Evolutionary conservation across 345 rosid genomes (phyloP).

Genomic region (Gossypium australe): DNA sequence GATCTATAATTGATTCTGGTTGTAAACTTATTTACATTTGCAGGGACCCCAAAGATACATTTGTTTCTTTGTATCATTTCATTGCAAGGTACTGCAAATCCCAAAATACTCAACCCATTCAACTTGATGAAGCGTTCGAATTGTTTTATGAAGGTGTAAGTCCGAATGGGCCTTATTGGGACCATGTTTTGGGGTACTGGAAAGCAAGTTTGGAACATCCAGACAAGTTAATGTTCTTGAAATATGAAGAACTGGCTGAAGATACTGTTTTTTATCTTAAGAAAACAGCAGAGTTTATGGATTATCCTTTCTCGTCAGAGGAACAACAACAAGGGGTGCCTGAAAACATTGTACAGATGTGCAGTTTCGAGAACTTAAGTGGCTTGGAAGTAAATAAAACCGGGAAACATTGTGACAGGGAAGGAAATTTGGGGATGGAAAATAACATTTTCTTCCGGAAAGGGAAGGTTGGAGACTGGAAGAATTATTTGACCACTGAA

Average conservation of each 20-base stretch:
- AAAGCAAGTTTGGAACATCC: neutral
- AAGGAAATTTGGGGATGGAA: neutral
- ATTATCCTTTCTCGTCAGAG: neutral
- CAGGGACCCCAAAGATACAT: no score
- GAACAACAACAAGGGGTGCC: neutral
- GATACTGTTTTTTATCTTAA: neutral
- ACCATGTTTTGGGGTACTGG: neutral
- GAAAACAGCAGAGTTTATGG: neutral
- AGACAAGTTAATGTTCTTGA: neutral
- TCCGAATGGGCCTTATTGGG: neutral
- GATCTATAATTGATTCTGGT: no score
- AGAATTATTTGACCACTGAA: neutral
- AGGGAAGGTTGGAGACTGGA: neutral
- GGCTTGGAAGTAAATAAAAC: neutral
- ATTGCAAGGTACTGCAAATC: no score
- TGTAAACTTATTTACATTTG: no score
- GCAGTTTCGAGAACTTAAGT: neutral
- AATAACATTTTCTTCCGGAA: neutral
- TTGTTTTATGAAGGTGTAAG: no score
- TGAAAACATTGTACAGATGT: neutral
- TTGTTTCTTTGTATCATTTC: no score
- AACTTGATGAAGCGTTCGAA: no score
- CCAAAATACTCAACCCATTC: no score
- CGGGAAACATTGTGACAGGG: neutral
- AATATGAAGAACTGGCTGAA: neutral